A percentile compares a stretch with the other conserved stretches of the same genome.
These are phyloP conservation scores for Umbilicaria muhlenbergii DNA, from an alignment of 495 filamentous ascomycete genomes.

Conservation along the genomic window DNA sequence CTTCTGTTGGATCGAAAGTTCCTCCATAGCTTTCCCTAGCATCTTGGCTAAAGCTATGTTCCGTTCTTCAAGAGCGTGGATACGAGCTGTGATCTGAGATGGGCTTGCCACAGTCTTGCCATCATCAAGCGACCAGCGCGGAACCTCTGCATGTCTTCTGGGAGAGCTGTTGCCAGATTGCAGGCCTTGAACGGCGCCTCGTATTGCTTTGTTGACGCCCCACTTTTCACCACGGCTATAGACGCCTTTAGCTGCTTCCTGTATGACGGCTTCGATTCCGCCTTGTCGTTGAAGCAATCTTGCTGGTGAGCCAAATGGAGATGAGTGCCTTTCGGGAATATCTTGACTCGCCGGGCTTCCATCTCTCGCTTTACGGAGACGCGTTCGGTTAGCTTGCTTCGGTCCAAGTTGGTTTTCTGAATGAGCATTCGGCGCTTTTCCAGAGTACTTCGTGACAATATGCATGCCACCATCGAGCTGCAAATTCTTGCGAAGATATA, in stretches of 20 bases:
- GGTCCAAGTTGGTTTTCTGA: constrained; percentile 17
- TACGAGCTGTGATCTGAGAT: constrained; percentile 16
- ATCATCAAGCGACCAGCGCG: constrained; percentile 19
- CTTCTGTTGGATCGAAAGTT: constrained; percentile 39
- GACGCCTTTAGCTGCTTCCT: constrained; percentile 73
- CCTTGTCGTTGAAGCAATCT: constrained; percentile 45
- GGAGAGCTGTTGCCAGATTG: constrained; percentile 26
- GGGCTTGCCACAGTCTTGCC: constrained; percentile 10
- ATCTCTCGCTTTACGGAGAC: constrained; percentile 19
- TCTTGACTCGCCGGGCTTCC: constrained; percentile 9
- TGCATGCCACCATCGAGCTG: constrained; percentile 51
- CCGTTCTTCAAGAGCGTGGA: constrained; percentile 43
- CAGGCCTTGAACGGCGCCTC: constrained; percentile 65
- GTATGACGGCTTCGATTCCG: constrained; percentile 61
- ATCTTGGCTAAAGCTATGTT: constrained; percentile 59
- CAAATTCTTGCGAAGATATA: constrained; percentile 69
- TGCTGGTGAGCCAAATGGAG: constrained; percentile 33
- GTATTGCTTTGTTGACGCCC: constrained; percentile 78
- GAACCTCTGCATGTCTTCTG: constrained; percentile 7
- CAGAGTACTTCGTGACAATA: constrained; percentile 73
- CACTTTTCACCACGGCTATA: constrained; percentile 71
- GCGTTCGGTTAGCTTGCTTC: constrained; percentile 21
- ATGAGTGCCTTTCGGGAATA: constrained; percentile 6
- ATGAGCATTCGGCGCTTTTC: constrained; percentile 35
- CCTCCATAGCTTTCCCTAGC: constrained; percentile 53